A percentile compares a stretch with the other conserved stretches of the same genome.
Conservation (phyloP, 1,139 yeast species). For the Candida anutae region DNA sequence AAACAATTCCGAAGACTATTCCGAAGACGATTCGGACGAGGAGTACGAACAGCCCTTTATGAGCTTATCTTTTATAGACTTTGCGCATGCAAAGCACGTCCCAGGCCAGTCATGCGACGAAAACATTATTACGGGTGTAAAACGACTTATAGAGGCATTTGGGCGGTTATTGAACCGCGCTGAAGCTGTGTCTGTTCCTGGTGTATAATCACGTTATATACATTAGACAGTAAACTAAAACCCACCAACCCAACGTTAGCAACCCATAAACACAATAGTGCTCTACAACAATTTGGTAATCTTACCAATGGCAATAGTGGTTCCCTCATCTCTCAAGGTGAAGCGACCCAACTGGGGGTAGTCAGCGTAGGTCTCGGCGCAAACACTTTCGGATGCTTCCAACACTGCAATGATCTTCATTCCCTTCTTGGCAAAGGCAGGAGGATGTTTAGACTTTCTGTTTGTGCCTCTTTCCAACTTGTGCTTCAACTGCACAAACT, state of each 20-base stretch:
- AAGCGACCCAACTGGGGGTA: conserved; percentile 97
- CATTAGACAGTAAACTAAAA: no score
- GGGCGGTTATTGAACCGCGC: conserved; percentile 12
- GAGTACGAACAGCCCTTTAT: conserved; percentile 33
- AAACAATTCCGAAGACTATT: conserved; percentile 12
- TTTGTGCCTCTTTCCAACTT: conserved; percentile 95
- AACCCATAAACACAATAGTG: no score
- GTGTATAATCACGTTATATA: no score
- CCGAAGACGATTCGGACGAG: conserved; percentile 8
- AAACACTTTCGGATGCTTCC: conserved; percentile 78
- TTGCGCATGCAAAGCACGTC: conserved; percentile 72
- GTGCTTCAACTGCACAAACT: conserved; percentile 74
- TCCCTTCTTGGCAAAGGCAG: conserved; percentile 98
- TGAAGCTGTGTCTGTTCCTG: no score
- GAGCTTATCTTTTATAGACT: conserved; percentile 66
- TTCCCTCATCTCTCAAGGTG: conserved; percentile 97
- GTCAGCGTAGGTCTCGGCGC: conserved; percentile 87
- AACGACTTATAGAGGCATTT: conserved; percentile 45
- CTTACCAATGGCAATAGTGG: conserved; percentile 96
- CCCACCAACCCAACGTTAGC: no score
- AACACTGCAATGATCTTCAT: conserved; percentile 94
- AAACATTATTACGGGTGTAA: conserved; percentile 59
- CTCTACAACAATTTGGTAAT: conserved; percentile 64
- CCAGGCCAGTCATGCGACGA: conserved; percentile 68
- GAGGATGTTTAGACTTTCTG: conserved; percentile 93